These are phyloP conservation scores for Austroboletus eburneus DNA, from an alignment of 768 basidiomycete genomes.

Conservation along the genomic window DNA sequence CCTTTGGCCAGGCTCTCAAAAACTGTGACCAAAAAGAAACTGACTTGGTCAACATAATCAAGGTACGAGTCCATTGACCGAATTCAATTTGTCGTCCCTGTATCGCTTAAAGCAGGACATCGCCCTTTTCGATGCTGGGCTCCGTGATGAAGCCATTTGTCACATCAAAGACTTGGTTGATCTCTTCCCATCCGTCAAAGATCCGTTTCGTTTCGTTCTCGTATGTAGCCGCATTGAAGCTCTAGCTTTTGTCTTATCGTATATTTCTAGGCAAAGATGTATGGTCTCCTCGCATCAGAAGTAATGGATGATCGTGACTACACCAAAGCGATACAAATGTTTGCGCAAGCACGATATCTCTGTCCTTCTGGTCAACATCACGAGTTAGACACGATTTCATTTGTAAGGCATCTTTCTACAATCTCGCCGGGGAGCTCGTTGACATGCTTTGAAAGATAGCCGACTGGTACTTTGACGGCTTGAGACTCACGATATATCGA, in stretches of 20 bases:
- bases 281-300: constrained; percentile 8
- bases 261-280: constrained; percentile 13
- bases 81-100: background rate
- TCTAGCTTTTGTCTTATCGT: background rate
- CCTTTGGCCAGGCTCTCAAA: constrained; percentile 2
- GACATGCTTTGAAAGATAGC: constrained; percentile 5
- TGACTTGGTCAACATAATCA: constrained; percentile 8
- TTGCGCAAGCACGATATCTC: constrained; percentile 5
- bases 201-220: constrained; percentile 10
- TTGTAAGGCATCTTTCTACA: constrained; percentile 4
- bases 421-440: background rate
- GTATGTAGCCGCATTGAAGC: constrained; percentile 1
- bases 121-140: constrained; percentile 6
- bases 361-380: constrained; percentile 9
- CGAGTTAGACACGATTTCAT: constrained; percentile 11
- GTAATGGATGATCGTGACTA: constrained; percentile 1
- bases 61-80: constrained; percentile 1
- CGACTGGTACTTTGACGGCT: constrained; percentile 14
- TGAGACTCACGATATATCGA: constrained; percentile 7
- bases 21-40: constrained; percentile 1
- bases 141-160: background rate
- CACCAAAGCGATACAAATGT: background rate
- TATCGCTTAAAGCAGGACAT: constrained; percentile 5
- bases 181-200: background rate
- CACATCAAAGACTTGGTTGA: background rate